Base-by-base conservation (phyloP, 805 yeast species). In the Saccharomyces mikatae region DNA sequence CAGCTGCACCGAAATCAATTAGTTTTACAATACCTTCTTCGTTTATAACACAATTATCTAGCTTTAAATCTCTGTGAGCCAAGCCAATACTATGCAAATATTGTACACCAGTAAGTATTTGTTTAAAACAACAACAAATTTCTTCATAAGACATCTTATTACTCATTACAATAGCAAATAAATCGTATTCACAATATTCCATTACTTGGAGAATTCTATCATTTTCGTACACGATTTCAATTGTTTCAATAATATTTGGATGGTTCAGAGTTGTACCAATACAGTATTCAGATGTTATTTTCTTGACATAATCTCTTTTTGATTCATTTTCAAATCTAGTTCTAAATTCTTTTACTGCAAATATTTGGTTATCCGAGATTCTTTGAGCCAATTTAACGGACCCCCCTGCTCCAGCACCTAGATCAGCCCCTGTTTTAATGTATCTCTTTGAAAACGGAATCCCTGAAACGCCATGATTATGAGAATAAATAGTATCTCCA, bases 341-440 rank as follows among this genome's bases (percentile, higher is more conserved):
- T 59, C 97, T 79, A 68, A 90, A 91, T 70, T 91, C 97, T 69
- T 91, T 91, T 26, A 91, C 96, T 0, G 97, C 97, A 75, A 89
- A 90, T 1, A 87, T 80, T 62, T 82, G 79, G 30, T 75, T 73
- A 71, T 90, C 97, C 1, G 79, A 70, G 3, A 80, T 71, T 60
- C 96, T 73, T 52, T 77, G 83, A 48, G 89, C 85, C 50, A 90
- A 75, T 63, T 83, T 82, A 32, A 91, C 97, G 14, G 86, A 80
- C 3, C 97, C 97, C 50, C 97, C 97, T 1, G 97, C 97, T 52
- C 97, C 97, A 22, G 94, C 94, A 53, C 97, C 97, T 49, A 91
- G 76, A 55, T 81, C 87, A 58, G 89, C 92, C 52, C 96, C 96
- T 53, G 86, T 83, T 67, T 84, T 87, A 51, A 86, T 81, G 69